phyloP scores from a whole-genome alignment of 371 early-diverging fungal species.

The Haplosporangium sp. region DNA sequence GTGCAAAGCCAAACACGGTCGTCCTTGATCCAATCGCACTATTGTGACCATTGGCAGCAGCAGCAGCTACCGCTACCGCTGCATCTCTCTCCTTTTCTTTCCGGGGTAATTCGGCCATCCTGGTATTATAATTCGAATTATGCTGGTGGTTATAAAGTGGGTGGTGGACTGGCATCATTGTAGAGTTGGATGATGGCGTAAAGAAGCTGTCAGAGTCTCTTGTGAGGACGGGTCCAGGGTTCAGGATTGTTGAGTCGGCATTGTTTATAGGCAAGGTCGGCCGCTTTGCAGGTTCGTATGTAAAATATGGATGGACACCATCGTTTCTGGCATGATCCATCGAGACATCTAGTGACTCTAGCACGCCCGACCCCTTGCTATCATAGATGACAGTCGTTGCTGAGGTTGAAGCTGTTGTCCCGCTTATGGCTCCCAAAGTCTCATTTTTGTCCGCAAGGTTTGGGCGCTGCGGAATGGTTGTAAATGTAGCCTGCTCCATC shows the following conservation, averaged over 20 bases:
- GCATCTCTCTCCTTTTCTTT: neutral
- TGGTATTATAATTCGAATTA: constrained; percentile 12
- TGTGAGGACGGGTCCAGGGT: neutral
- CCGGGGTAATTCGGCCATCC: neutral
- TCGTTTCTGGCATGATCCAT: neutral
- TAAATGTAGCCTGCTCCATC: too few relatives aligned
- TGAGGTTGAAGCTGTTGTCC: neutral
- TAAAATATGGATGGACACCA: constrained; percentile 31
- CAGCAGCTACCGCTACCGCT: neutral
- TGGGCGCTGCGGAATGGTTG: too few relatives aligned
- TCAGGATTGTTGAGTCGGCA: neutral
- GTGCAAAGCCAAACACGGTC: constrained; percentile 25
- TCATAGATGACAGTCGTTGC: neutral
- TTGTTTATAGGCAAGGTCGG: neutral
- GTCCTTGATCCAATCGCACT: constrained; percentile 23
- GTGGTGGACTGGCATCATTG: constrained; percentile 7
- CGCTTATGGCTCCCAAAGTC: neutral
- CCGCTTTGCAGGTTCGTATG: constrained; percentile 3
- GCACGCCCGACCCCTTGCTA: neutral
- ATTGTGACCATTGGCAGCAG: neutral
- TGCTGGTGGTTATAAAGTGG: constrained; percentile 1
- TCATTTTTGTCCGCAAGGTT: too few relatives aligned
- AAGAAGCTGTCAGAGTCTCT: constrained; percentile 4
- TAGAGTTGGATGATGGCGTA: constrained; percentile 17
- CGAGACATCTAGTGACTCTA: neutral